These are phyloP conservation scores for Neurospora sp. DNA, from an alignment of 495 filamentous ascomycete genomes.

Conservation along the genomic window DNA sequence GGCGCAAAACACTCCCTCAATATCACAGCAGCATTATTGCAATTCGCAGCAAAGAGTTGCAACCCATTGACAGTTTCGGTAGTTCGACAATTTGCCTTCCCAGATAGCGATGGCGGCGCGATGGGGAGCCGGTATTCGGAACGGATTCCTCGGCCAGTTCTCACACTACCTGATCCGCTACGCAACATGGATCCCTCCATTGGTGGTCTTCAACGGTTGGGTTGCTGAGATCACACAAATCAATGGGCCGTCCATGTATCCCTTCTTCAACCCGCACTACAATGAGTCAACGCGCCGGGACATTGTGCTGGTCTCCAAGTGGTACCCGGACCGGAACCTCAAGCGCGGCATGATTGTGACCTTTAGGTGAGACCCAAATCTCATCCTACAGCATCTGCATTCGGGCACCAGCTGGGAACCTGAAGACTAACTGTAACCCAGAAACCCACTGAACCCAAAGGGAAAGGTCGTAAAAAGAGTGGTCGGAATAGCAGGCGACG, in stretches of 20 bases:
- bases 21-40: neutral
- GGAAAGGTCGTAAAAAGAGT: slow-evolving; percentile 58
- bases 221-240: slow-evolving; percentile 53
- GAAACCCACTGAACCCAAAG: slow-evolving; percentile 52
- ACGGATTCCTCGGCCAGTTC: slow-evolving; percentile 25
- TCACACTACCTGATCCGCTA: slow-evolving; percentile 40
- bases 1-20: neutral
- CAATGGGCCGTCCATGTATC: slow-evolving; percentile 65
- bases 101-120: slow-evolving; percentile 8
- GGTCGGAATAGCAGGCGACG: slow-evolving; percentile 59
- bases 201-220: slow-evolving; percentile 53
- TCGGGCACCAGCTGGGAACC: neutral
- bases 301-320: slow-evolving; percentile 41
- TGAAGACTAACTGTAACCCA: slow-evolving; percentile 19
- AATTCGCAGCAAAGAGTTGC: neutral
- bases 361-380: slow-evolving; percentile 32
- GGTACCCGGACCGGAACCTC: slow-evolving; percentile 32
- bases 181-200: slow-evolving; percentile 51
- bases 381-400: neutral
- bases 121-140: slow-evolving; percentile 22
- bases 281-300: slow-evolving; percentile 45
- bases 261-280: slow-evolving; percentile 58
- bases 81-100: neutral
- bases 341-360: slow-evolving; percentile 44
- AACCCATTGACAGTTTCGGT: neutral